Base-by-base conservation (phyloP, 1,284 basidiomycete species). In the Ceratorhiza oryzae-sativae region DNA sequence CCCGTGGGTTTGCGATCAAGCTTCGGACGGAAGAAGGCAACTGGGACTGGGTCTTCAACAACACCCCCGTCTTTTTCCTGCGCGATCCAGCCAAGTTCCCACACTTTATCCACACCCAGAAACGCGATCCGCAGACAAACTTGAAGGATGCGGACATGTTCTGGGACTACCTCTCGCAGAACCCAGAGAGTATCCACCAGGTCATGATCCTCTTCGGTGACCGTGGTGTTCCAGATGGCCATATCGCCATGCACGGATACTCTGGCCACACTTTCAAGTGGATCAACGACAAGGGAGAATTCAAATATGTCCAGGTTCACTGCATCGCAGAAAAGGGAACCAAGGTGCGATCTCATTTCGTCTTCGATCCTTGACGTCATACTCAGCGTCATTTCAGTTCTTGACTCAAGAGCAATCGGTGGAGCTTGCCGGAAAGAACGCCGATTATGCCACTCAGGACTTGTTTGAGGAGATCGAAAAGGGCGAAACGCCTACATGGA, bases 101-200 rank as follows among this genome's bases (percentile, higher is more conserved):
- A n/a, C 88, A 94, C 83, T 96, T 97, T 83, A 96, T 97, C 77
- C 95, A 97, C 84, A 95, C 94, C 41, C 93, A 95, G 82, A 97
- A 97, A 86, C 88, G 94, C 77, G 89, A 92, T 81, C 94, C 94
- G 23, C 91, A 94, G 80, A 94, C 93, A 10, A 91, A 95, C 80
- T 81, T 94, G 75, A 93, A 92, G 80, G 92, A 94, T 83, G 77
- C 89, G 39, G 90, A 92, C 79, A 86, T 86, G 86, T 91, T 91
- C 84, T 92, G 90, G 91, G 94, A 97, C 81, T 98, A 96, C 79
- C 86, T 95, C 55, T 86, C 86, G n/a, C 90, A 91, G 81, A 97
- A 97, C 84, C 93, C 94, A 20, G 95, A 97, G 83, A 73, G 58
- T 1, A 88, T 93, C 73, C 95, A 97, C 80, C 94, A 97, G 81